A percentile compares a stretch with the other conserved stretches of the same genome.
Conservation (phyloP, 176 grass and related monocot species). For the Aegilops umbellulata region DNA sequence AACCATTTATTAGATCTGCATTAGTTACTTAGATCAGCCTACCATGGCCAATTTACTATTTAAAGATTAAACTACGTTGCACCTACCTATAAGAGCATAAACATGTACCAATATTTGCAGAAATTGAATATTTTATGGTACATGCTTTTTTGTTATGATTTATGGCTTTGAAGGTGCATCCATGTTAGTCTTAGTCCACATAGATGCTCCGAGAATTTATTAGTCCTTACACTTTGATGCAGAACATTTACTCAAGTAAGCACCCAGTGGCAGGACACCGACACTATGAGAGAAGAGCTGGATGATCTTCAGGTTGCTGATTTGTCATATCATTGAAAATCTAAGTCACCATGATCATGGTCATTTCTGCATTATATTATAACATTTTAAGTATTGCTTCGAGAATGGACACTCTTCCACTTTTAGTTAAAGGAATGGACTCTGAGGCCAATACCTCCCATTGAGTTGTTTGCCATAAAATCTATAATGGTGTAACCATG, state of each 20-base stretch:
- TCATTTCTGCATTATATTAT: conserved; percentile 16
- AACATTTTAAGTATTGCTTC: not conserved
- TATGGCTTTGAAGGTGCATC: conserved; percentile 16
- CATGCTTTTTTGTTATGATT: conserved; percentile 20
- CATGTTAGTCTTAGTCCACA: not conserved
- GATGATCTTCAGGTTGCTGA: conserved; percentile 91
- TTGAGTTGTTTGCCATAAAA: not conserved
- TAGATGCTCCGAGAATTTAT: not conserved
- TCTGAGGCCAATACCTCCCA: not conserved
- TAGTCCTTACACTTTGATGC: conserved; percentile 39
- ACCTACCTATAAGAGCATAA: not conserved
- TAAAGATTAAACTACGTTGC: conserved; percentile 5
- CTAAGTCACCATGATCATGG: not conserved
- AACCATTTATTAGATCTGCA: not conserved
- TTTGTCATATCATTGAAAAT: conserved; percentile 39
- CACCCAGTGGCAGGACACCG: conserved; percentile 94
- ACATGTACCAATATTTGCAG: not conserved
- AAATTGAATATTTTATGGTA: not conserved
- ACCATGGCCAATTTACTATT: conserved; percentile 10
- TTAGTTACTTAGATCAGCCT: not conserved
- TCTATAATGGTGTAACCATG: not conserved
- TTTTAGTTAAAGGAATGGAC: conserved; percentile 5
- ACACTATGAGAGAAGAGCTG: conserved; percentile 96
- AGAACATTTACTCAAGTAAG: conserved; percentile 99
- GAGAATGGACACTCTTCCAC: not conserved